Conservation (phyloP, 768 basidiomycete species). For the Phylloporus scabripes region DNA sequence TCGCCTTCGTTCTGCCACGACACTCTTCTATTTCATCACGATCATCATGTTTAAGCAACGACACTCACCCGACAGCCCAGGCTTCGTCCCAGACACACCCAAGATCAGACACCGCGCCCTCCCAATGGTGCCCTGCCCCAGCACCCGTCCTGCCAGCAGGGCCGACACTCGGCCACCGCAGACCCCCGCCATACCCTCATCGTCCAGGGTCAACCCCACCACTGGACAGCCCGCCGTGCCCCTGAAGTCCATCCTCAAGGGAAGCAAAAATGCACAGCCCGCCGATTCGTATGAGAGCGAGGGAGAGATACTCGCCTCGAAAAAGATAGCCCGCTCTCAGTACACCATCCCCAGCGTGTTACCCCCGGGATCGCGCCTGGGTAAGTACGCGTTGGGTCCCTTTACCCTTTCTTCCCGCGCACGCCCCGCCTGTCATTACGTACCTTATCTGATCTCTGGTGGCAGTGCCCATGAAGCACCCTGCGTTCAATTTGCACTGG, state of each 20-base stretch:
- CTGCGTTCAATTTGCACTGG: conserved; percentile 43
- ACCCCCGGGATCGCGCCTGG: conserved; percentile 23
- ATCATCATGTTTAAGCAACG: conserved; percentile 25
- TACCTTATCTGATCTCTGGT: conserved; percentile 28
- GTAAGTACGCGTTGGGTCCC: conserved; percentile 14
- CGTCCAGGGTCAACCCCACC: conserved; percentile 19
- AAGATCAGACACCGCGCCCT: conserved; percentile 15
- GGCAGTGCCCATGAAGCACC: conserved; percentile 36
- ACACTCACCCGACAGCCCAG: conserved; percentile 11
- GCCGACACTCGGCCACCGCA: conserved; percentile 14
- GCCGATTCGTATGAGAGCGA: conserved; percentile 30
- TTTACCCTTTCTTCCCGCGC: neutral
- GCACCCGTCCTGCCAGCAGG: conserved; percentile 14
- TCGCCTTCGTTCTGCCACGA: conserved; percentile 16
- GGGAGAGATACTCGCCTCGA: conserved; percentile 19
- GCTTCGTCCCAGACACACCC: conserved; percentile 20
- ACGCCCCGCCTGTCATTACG: conserved; percentile 10
- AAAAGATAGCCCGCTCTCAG: conserved; percentile 15
- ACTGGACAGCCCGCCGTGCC: conserved; percentile 20
- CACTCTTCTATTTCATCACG: conserved; percentile 19
- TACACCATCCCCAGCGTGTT: conserved; percentile 20
- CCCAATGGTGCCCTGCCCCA: conserved; percentile 11
- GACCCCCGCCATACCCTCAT: conserved; percentile 16
- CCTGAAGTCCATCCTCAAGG: conserved; percentile 30
- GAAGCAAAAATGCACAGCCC: conserved; percentile 6